Conservation (phyloP, 2,329 filamentous ascomycete species). For the Westerdykella sp. region DNA sequence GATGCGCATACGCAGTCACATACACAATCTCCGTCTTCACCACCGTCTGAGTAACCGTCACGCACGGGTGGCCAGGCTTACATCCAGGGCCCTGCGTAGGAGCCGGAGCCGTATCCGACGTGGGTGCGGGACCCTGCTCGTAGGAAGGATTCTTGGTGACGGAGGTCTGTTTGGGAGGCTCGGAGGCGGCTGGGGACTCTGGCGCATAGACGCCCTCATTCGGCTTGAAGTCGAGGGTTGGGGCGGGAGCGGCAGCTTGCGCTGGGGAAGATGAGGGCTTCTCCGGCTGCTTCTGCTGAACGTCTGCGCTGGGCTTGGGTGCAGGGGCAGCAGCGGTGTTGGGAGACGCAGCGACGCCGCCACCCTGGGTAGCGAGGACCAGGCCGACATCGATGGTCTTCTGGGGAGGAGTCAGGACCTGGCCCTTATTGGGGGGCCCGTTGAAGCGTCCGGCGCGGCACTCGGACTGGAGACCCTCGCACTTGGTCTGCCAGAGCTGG, state of each 20-base stretch:
- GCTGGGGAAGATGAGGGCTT: constrained; percentile 3
- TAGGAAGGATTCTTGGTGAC: constrained; percentile 3
- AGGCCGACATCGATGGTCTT: constrained; percentile 27
- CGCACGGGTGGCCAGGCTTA: constrained; percentile 18
- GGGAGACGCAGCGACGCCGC: constrained; percentile 11
- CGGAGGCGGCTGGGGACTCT: constrained; percentile 1
- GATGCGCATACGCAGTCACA: constrained; percentile 16
- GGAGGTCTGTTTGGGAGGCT: background rate
- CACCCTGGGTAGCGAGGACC: constrained; percentile 14
- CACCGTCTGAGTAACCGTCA: constrained; percentile 17
- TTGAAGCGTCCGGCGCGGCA: constrained; percentile 40
- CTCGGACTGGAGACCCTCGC: constrained; percentile 40
- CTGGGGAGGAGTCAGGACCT: constrained; percentile 32
- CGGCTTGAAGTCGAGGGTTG: constrained; percentile 3
- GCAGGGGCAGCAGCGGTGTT: constrained; percentile 9
- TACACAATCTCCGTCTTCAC: constrained; percentile 24
- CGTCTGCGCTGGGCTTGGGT: constrained; percentile 2
- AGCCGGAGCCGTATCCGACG: constrained; percentile 12
- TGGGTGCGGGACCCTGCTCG: constrained; percentile 3
- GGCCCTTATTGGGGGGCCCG: constrained; percentile 41
- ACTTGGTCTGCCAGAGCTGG: constrained; percentile 57
- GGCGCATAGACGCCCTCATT: constrained; percentile 3
- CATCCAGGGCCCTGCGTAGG: constrained; percentile 14
- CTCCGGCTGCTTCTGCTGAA: constrained; percentile 2
- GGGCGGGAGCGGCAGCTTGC: constrained; percentile 8